Base-by-base conservation (phyloP, 805 yeast species). In the Candida jianshihensis region DNA sequence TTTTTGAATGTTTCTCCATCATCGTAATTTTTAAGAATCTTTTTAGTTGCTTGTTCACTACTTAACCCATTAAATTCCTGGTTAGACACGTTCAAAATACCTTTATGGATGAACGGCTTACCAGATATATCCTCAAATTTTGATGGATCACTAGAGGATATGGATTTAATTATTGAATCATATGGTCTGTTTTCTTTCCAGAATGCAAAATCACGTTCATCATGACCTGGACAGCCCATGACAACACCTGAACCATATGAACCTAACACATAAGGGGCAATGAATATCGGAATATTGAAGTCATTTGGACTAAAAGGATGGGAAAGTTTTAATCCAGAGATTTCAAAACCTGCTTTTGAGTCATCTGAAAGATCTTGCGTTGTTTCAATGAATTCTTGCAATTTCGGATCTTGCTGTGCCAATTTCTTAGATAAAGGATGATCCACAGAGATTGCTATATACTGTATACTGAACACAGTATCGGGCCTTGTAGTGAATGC, bases 201-300 rank as follows among this genome's bases (percentile, higher is more conserved):
- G 53, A 92, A 90, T 7, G 69, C 84, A 48, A 54, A 75, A 53
- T 92, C 98, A 42, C 97, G 70, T 31, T 66, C 64, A 57, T 92
- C 97, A 57, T 89, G 97, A 0, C 83, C 96, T 2, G 98, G 98
- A 49, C 94, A 86, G 2, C 98, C 98, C 97, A 92, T 90, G 1
- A 90, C 97, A 1, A 96, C 95, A 27, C 96, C 96, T 38, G 76
- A 76, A 1, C 97, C 97, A 53, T 90, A 90, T 4, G 72, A 63
- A 4, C 83, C 78, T 25, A 90, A 55, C 1, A 90, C 97, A 57
- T 89, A 92, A 0, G 96, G 95, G 0, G 97, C 96, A 3, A 72
- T 89, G 62, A 73, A 92, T 0, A 90, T 76, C 0, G 97, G 97
- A 5, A 90, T 40, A 21, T 60, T 46, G 13, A 37, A 39, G 1